Evolutionary conservation across 192 early-diverging fungal genomes (phyloP), one percentile per base, ranked within the genome.

Genomic region (Backusella luteola): DNA sequence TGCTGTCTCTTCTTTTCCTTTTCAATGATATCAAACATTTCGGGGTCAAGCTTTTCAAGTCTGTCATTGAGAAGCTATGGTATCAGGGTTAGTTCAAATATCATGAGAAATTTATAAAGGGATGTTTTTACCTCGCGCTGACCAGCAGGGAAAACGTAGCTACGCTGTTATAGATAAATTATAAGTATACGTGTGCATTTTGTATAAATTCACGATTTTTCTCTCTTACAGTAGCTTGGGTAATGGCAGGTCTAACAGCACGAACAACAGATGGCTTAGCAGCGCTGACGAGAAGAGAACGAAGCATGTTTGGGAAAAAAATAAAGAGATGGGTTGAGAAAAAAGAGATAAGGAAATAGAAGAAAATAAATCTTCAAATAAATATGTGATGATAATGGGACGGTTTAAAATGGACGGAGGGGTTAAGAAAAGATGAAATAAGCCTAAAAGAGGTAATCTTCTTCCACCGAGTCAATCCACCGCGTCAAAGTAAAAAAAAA

Each of bases 1-100:
- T 94, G 88, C 87, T 99, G 98, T 78, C 98, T 90, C 75, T 89
- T 91, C 89, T 98, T 99, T 84, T 99, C 98, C 2, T 85, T 87
- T 83, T 99, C 94, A 80, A 99, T 94, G 80, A 99, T 98, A 80
- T 96, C 87, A 79, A 87, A 93, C 85, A 99, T 91, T 79, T 96
- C 95, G 7, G 96, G 93, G 82, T 99, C 98, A 32, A 82, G 89
- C 66, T 91, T 85, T 26, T 87, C 83, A 73, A 99, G 85, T 49
- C 88, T 87, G 67, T 87, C 77, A 88, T 97, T 98, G 69, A 99
- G 88, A 66, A 87, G 83, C 89, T 90, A 69, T 34, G 34, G 1
- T 67, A 17, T 19, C 7, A 17, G 34, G 15, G 2, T 67, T 67
- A 35, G 32, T 72, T n/a, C 15, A 53, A 26, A 34, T 15, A 67